phyloP scores from a whole-genome alignment of 2,329 filamentous ascomycete species.

The Myriangium duriaei region DNA sequence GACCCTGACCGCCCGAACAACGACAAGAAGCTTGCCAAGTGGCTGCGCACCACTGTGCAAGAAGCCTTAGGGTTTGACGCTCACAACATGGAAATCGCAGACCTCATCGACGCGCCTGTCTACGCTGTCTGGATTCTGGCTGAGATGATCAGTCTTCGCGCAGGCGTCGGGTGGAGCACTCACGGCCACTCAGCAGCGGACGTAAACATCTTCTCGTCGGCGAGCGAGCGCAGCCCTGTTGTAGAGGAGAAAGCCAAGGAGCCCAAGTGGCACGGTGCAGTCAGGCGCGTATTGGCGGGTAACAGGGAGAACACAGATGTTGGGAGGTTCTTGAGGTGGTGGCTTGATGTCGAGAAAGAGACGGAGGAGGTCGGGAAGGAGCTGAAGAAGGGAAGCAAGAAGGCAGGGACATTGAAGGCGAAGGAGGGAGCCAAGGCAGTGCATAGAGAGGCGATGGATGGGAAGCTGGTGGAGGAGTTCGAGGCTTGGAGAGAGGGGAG shows the following conservation, averaged over 20 bases:
- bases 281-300: constrained; percentile 52
- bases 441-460: too few species aligned
- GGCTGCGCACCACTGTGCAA: constrained; percentile 57
- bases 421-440: constrained; percentile 1
- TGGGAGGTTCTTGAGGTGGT: constrained; percentile 66
- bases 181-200: constrained; percentile 84
- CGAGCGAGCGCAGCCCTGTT: neutral
- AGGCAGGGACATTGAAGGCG: neutral
- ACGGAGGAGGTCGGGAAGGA: constrained; percentile 66
- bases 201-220: constrained; percentile 89
- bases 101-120: constrained; percentile 47
- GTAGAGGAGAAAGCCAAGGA: neutral
- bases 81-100: constrained; percentile 55
- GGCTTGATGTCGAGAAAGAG: constrained; percentile 71
- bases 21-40: constrained; percentile 37
- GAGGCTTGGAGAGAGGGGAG: too few species aligned
- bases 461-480: too few species aligned
- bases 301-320: constrained; percentile 95
- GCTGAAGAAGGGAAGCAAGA: constrained; percentile 44
- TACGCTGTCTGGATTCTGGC: constrained; percentile 54
- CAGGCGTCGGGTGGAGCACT: constrained; percentile 86
- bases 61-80: constrained; percentile 63
- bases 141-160: constrained; percentile 74
- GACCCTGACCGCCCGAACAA: constrained; percentile 22
- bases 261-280: constrained; percentile 37